Conservation (phyloP, 345 rosid genomes). For the Microthlaspi erraticum region DNA sequence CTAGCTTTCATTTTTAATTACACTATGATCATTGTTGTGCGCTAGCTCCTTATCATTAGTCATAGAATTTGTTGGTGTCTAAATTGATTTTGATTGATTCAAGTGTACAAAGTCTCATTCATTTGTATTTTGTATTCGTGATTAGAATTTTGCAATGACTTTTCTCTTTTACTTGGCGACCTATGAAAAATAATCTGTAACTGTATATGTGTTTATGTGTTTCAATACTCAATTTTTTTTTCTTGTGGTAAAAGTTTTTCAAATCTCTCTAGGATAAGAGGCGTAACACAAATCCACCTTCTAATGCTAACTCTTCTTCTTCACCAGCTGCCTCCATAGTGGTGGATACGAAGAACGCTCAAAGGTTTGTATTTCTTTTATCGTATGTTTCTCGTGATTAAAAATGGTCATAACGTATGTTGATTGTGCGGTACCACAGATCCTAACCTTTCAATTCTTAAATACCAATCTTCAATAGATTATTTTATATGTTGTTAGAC, state of each 20-base stretch:
- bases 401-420: background rate
- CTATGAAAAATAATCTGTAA: background rate
- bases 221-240: too few species aligned
- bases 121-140: too few species aligned
- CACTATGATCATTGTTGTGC: background rate
- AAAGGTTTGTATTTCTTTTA: slow-evolving; percentile 35
- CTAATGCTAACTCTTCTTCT: slow-evolving; percentile 18
- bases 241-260: too few species aligned
- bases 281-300: slow-evolving; percentile 55
- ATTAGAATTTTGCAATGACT: background rate
- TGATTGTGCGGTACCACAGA: background rate
- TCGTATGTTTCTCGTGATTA: slow-evolving; percentile 16
- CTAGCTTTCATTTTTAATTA: background rate
- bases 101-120: background rate
- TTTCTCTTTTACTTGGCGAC: slow-evolving; percentile 3
- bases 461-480: background rate
- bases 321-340: slow-evolving; percentile 13
- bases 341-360: slow-evolving; percentile 41
- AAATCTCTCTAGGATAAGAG: slow-evolving; percentile 71
- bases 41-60: background rate
- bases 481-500: background rate
- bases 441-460: too few species aligned
- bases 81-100: slow-evolving; percentile 13
- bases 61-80: slow-evolving; percentile 1
- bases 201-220: slow-evolving; percentile 4